Base-by-base conservation (phyloP, 441 rosid species). In the Capsella rubella region DNA sequence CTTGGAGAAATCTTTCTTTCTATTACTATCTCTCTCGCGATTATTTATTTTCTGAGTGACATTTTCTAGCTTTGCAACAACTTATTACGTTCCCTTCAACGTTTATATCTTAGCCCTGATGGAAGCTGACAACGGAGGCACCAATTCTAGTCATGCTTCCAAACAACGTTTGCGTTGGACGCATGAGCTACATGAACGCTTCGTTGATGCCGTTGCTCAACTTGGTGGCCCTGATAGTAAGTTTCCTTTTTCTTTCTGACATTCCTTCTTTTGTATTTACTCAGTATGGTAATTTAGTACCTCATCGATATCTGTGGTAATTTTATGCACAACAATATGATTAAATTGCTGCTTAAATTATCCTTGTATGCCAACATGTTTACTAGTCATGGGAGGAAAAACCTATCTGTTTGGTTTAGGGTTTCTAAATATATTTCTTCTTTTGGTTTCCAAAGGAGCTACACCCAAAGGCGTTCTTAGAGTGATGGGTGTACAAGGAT, bases 391-490 rank as follows among this genome's bases (percentile, higher is more conserved):
- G 6, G 21, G 28, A 61, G 62, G 43, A 9, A 18, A 64, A 45
- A 25, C 40, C 35, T 53, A 32, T 43, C 14, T 75, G 63, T 43
- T 52, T 67, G 53, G 50, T 51, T 34, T 52, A 53, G 47, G 35
- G 46, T 37, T 64, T 25, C 68, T 66, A 52, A 71, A 27, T 47
- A 14, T 12, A 28, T 35, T 0, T 62, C 43, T 47, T 15, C 32
- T 8, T 59, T 47, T 42, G n/a, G 8, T 65, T 25, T 66, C 27
- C 13, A 18, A 16, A 95, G 99, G 99, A 74, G 99, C 99, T 71
- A 95, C 99, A 47, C 98, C 99, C 18, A 95, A 95, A 86, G 99
- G 99, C 74, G 98, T 92, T 73, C 97, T 95, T 32, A 85, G 99
- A 80, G 98, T 92, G 57, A 95, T 95, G 99, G 99, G 98, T 11